Evolutionary conservation across 2,329 filamentous ascomycete species (phyloP), one percentile per base, ranked within the genome.

Genomic region (Chaetomium olivaceum): DNA sequence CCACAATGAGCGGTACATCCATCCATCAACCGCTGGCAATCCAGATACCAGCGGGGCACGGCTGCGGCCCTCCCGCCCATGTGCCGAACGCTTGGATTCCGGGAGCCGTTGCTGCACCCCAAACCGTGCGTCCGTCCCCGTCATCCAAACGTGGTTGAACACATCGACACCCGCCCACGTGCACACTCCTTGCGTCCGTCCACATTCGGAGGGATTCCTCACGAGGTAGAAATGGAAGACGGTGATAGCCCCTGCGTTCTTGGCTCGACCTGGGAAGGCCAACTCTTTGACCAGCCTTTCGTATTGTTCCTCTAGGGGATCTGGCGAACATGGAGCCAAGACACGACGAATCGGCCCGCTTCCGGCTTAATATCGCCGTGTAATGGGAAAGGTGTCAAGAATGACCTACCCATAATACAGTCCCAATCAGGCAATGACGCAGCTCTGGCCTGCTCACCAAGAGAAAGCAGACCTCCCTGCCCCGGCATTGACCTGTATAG

Each of bases 401-500:
- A 21, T 48, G 16, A 6, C 39, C 39, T 43, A 16, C 39, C 23
- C 46, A 23, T n/a, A 9, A 11, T 48, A 48, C 46, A 23, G 3
- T 23, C 46, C 46, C 46, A 48, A 48, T 23, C 46, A 48, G 23
- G 46, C n/a, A 48, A 48, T 21, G n/a, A 21, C n/a, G 46, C 25
- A 54, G 16, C 16, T 54, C 19, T n/a, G 7, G 5, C 51, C 16
- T n/a, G 16, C 51, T 9, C 16, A 8, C 14, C 25, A 27, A 7
- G 8, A 27, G 50, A 29, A 31, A n/a, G 51, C 29, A 54, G 19
- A 16, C 14, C 14, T n/a, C 29, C n/a, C 29, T 12, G n/a, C 21
- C 12, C 23, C 64, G 64, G 64, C 64, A 66, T 66, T 63, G 50
- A 62, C 54, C 56, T 60, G n/a, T 48, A 57, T 58, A 66, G 57